Percentiles rank a stretch among this genome's conserved stretches.
phyloP scores from a whole-genome alignment of 371 early-diverging fungal species.

The Synchytrium microbalum region DNA sequence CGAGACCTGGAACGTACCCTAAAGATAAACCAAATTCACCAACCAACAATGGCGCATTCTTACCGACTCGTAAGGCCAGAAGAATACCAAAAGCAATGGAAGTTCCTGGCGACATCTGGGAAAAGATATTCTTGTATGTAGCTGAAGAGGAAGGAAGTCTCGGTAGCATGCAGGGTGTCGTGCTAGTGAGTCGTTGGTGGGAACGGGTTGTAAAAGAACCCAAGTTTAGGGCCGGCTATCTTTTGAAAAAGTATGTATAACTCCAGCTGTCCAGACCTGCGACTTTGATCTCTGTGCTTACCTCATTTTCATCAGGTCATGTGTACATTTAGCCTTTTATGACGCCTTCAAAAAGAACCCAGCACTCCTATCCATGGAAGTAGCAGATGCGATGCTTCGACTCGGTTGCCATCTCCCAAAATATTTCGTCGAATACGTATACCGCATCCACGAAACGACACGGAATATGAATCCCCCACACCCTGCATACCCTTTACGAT shows the following conservation, averaged over 20 bases:
- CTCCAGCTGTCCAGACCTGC: too few relatives aligned
- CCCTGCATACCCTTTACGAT: background rate
- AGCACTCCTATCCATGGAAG: background rate
- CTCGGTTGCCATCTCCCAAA: background rate
- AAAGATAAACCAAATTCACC: too few relatives aligned
- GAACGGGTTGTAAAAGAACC: background rate
- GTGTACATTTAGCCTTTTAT: background rate
- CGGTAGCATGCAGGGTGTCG: background rate
- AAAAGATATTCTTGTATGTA: background rate
- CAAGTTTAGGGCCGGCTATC: background rate
- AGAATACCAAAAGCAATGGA: background rate
- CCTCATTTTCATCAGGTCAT: too few relatives aligned
- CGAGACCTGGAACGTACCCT: too few relatives aligned
- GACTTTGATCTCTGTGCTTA: too few relatives aligned
- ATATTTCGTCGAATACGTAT: conserved; percentile 4
- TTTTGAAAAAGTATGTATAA: background rate
- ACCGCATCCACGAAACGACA: conserved; percentile 3
- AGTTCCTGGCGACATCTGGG: background rate
- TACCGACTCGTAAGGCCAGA: background rate
- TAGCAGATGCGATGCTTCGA: background rate
- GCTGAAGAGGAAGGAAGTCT: background rate
- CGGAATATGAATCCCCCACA: background rate
- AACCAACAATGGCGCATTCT: background rate
- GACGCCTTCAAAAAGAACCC: background rate
- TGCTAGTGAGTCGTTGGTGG: background rate